A percentile compares a stretch with the other conserved stretches of the same genome.
Conservation (phyloP, 768 basidiomycete genomes). For the Suillus discolor region DNA sequence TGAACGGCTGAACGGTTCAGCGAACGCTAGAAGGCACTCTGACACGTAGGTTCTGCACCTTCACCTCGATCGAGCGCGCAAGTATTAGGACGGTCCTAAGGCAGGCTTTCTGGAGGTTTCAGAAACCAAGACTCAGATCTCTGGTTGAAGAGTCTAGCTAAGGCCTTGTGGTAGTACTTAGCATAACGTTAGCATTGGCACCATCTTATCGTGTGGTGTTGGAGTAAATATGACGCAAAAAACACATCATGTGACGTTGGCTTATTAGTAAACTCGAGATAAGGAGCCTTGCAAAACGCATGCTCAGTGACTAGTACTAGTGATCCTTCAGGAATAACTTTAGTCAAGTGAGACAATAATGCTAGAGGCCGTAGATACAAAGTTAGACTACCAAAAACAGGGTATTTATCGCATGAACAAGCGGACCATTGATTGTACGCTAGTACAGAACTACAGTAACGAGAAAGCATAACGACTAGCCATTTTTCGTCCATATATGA, state of each 20-base stretch:
- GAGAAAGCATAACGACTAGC: slow-evolving; percentile 10
- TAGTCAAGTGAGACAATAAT: background rate
- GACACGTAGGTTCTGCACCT: background rate
- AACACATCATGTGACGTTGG: background rate
- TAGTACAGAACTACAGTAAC: slow-evolving; percentile 5
- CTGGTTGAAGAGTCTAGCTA: too few relatives aligned
- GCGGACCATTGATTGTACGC: background rate
- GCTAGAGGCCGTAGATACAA: background rate
- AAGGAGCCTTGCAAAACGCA: background rate
- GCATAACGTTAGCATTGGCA: background rate
- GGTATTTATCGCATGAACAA: slow-evolving; percentile 1
- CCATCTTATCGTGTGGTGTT: background rate
- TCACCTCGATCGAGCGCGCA: background rate
- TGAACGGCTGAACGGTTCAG: background rate
- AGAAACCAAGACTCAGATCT: background rate
- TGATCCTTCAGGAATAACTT: background rate
- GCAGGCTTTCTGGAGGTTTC: background rate
- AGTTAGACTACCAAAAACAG: background rate
- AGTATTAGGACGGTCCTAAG: background rate
- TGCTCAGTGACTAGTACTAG: background rate
- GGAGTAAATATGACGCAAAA: background rate
- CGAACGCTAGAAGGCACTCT: background rate
- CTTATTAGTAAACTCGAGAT: background rate
- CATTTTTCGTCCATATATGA: slow-evolving; percentile 6
- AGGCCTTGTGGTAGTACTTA: background rate